Conservation (phyloP, 805 yeast genomes). For the Wickerhamiella azymoides region DNA sequence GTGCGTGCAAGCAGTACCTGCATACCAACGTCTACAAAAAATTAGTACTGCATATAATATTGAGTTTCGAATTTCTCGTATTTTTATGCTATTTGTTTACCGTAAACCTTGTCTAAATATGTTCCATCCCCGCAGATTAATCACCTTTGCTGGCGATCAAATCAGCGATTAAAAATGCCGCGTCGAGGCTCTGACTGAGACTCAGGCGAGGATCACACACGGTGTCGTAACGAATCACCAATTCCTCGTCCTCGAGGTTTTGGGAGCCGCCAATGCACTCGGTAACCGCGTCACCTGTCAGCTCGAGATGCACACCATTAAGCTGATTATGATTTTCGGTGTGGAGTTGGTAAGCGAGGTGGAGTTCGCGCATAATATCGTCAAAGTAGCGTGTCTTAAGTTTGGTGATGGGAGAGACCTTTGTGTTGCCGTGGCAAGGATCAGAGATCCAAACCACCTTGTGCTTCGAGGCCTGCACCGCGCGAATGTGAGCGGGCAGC, state of each 20-base stretch:
- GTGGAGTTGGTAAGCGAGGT: constrained; percentile 27
- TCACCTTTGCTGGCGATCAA: background rate
- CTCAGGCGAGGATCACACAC: constrained; percentile 32
- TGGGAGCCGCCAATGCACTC: constrained; percentile 33
- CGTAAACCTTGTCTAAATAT: background rate
- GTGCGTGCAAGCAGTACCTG: background rate
- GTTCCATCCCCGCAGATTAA: background rate
- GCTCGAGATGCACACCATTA: constrained; percentile 31
- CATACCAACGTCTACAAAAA: background rate
- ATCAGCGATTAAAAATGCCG: constrained; percentile 31
- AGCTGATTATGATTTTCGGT: constrained; percentile 22
- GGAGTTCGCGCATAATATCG: constrained; percentile 29
- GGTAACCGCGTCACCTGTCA: constrained; percentile 33
- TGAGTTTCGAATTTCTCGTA: too few relatives aligned
- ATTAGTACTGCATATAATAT: too few relatives aligned
- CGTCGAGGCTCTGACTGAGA: constrained; percentile 29
- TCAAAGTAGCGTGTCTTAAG: constrained; percentile 32
- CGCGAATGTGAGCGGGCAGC: constrained; percentile 29
- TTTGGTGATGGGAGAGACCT: constrained; percentile 27
- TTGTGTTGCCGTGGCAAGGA: constrained; percentile 34
- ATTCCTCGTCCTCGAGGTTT: constrained; percentile 27
- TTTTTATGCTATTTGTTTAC: background rate
- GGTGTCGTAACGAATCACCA: constrained; percentile 29
- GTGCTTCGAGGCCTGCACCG: constrained; percentile 28
- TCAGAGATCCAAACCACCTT: constrained; percentile 33